A percentile compares a stretch with the other conserved stretches of the same genome.
phyloP scores from a whole-genome alignment of 2,329 filamentous ascomycete species.

The Pseudogymnoascus sp. region DNA sequence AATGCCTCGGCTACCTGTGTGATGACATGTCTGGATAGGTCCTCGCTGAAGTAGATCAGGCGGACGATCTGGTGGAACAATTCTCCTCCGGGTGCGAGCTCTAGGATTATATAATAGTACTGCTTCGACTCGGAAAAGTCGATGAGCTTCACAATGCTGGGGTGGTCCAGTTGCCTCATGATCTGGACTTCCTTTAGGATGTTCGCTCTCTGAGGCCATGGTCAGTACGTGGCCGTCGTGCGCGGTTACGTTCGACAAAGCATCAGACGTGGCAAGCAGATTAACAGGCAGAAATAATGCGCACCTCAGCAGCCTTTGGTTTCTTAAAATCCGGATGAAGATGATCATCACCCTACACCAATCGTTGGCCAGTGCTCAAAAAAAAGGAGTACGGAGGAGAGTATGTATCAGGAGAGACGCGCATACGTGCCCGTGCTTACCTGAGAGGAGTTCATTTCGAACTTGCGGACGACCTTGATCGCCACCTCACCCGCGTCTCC shows the following conservation, averaged over 20 bases:
- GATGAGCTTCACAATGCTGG: slow-evolving; percentile 88
- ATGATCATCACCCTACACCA: slow-evolving; percentile 74
- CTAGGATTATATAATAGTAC: slow-evolving; percentile 96
- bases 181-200: slow-evolving; percentile 98
- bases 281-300: slow-evolving; percentile 34
- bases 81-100: slow-evolving; percentile 90
- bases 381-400: slow-evolving; percentile 19
- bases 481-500: slow-evolving; percentile 73
- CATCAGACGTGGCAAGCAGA: slow-evolving; percentile 18
- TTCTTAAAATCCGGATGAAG: slow-evolving; percentile 96
- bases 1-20: slow-evolving; percentile 89
- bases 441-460: slow-evolving; percentile 98
- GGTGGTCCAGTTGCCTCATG: slow-evolving; percentile 93
- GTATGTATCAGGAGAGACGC: slow-evolving; percentile 24
- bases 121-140: slow-evolving; percentile 90
- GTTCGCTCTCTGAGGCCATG: slow-evolving; percentile 66
- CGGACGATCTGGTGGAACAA: slow-evolving; percentile 98
- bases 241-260: slow-evolving; percentile 23
- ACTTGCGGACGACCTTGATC: slow-evolving; percentile 98
- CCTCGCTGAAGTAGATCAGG: slow-evolving; percentile 96
- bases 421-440: slow-evolving; percentile 50
- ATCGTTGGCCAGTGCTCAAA: slow-evolving; percentile 44
- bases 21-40: slow-evolving; percentile 90
- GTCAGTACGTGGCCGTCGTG: slow-evolving; percentile 11
- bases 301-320: slow-evolving; percentile 96